Conservation (phyloP, 2,329 filamentous ascomycete genomes). For the Scedosporium boydii region DNA sequence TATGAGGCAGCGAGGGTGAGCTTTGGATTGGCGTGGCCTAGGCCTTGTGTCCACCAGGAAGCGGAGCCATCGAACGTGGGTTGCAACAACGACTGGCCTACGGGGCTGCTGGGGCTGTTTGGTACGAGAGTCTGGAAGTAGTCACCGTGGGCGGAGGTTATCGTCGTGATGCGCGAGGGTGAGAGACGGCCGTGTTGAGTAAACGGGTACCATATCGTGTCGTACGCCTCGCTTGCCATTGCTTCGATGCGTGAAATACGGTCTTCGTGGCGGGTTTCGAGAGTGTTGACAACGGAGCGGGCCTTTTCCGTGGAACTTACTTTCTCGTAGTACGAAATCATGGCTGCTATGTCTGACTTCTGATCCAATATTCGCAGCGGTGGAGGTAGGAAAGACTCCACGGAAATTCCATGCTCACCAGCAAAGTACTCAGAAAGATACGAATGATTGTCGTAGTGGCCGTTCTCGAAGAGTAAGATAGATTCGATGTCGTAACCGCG, state of each 20-base stretch:
- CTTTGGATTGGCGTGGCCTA: slow-evolving; percentile 67
- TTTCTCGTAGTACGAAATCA: slow-evolving; percentile 55
- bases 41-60: slow-evolving; percentile 86
- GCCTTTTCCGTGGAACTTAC: slow-evolving; percentile 29
- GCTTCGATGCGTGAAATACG: slow-evolving; percentile 50
- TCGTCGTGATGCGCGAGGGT: slow-evolving; percentile 55
- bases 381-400: slow-evolving; percentile 49
- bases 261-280: slow-evolving; percentile 42
- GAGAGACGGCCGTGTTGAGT: slow-evolving; percentile 64
- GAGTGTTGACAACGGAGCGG: slow-evolving; percentile 33
- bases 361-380: slow-evolving; percentile 34
- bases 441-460: slow-evolving; percentile 55
- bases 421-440: slow-evolving; percentile 62
- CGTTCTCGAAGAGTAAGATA: slow-evolving; percentile 59
- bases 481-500: slow-evolving; percentile 69
- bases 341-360: slow-evolving; percentile 41
- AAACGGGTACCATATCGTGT: slow-evolving; percentile 77
- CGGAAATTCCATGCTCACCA: slow-evolving; percentile 44
- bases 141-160: slow-evolving; percentile 74
- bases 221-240: slow-evolving; percentile 52
- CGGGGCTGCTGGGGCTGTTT: not conserved
- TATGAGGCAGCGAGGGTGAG: slow-evolving; percentile 69
- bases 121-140: slow-evolving; percentile 54
- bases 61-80: slow-evolving; percentile 76
- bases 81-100: slow-evolving; percentile 32